phyloP scores from a whole-genome alignment of 2,329 filamentous ascomycete genomes.

The Pezicula rhizophila region DNA sequence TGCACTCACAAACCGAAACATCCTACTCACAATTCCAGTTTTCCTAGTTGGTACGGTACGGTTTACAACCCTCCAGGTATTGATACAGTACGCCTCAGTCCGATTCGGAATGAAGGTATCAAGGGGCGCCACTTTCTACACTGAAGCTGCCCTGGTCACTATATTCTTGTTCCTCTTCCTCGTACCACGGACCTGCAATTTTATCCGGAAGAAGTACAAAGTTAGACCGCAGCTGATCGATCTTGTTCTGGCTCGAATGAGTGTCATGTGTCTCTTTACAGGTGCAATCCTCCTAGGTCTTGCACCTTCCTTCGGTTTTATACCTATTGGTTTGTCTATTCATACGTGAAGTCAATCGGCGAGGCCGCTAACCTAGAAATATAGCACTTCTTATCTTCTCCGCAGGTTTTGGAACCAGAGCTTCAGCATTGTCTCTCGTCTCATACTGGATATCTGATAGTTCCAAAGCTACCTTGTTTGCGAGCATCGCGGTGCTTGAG shows the following conservation, averaged over 20 bases:
- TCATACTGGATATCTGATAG: constrained; percentile 21
- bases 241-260: constrained; percentile 18
- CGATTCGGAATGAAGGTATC: constrained; percentile 23
- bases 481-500: constrained; percentile 23
- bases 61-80: constrained; percentile 23
- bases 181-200: constrained; percentile 15
- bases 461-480: constrained; percentile 22
- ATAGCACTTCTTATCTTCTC: constrained; percentile 24
- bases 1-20: constrained; percentile 13
- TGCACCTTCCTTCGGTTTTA: constrained; percentile 8
- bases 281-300: constrained; percentile 21
- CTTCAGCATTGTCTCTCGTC: constrained; percentile 22
- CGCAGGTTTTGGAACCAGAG: constrained; percentile 23
- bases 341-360: not conserved
- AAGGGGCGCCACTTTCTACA: constrained; percentile 24
- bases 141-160: constrained; percentile 24
- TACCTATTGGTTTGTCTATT: constrained; percentile 20
- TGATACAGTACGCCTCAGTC: constrained; percentile 27
- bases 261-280: constrained; percentile 18
- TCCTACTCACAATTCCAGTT: constrained; percentile 19
- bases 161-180: constrained; percentile 24
- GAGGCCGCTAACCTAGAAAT: not conserved
- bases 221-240: constrained; percentile 18
- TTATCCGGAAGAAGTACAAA: constrained; percentile 13
- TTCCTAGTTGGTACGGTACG: constrained; percentile 25